Percentiles rank a stretch among this genome's conserved stretches.
phyloP scores from a whole-genome alignment of 179 eudicot species.

The Pouteria campechiana region DNA sequence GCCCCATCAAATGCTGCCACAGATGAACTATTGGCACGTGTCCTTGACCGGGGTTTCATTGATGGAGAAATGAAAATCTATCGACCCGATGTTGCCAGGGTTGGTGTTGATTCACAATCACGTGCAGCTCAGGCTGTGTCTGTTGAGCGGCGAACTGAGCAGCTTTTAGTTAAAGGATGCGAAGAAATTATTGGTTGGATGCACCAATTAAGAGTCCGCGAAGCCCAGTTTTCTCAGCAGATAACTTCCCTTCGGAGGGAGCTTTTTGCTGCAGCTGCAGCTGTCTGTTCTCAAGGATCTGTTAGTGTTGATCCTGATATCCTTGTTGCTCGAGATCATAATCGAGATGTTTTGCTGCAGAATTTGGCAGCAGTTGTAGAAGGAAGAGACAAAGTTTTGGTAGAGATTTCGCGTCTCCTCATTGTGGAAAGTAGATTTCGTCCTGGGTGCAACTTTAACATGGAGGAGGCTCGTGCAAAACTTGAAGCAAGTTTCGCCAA shows the following conservation, averaged over 20 bases:
- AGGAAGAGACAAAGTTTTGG: conserved; percentile 74
- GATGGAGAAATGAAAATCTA: conserved; percentile 99
- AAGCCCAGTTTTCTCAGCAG: conserved; percentile 72
- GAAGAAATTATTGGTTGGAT: conserved; percentile 79
- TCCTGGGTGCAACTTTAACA: conserved; percentile 49
- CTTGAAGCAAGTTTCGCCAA: conserved; percentile 98
- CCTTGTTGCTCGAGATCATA: conserved; percentile 90
- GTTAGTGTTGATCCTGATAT: conserved; percentile 97
- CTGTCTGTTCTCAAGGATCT: conserved; percentile 89
- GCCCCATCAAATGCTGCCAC: conserved; percentile 99
- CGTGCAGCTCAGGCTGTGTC: conserved; percentile 99
- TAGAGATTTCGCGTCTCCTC: conserved; percentile 87
- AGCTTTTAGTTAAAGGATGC: conserved; percentile 61
- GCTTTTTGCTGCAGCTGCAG: conserved; percentile 69
- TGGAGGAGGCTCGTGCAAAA: conserved; percentile 96
- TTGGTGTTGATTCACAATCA: conserved; percentile 96
- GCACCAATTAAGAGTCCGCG: conserved; percentile 66
- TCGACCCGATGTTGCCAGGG: conserved; percentile 98
- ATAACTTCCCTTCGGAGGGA: conserved; percentile 69
- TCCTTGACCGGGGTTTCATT: conserved; percentile 95
- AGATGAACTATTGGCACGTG: conserved; percentile 89
- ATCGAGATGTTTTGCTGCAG: conserved; percentile 77
- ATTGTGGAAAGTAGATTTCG: conserved; percentile 77
- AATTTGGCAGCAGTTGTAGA: conserved; percentile 91
- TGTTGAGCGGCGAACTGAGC: conserved; percentile 96